These are phyloP conservation scores for Pseudohalonectria lignicola DNA, from an alignment of 2,329 filamentous ascomycete genomes.

Conservation along the genomic window DNA sequence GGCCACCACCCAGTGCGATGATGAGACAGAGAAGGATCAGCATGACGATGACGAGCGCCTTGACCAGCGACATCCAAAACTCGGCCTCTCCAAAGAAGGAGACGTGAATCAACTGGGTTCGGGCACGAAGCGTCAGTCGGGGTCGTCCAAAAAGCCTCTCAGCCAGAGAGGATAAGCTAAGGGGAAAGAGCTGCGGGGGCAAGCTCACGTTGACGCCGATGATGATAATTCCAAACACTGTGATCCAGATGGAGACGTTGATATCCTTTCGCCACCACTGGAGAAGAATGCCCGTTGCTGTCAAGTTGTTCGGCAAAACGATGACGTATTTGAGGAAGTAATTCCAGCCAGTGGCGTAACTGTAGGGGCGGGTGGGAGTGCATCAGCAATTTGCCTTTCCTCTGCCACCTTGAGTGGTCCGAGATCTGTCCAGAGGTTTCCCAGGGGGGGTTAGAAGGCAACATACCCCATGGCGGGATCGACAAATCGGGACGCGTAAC, in stretches of 20 bases:
- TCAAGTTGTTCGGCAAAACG: constrained; percentile 24
- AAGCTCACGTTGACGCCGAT: constrained; percentile 9
- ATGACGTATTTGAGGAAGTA: constrained; percentile 30
- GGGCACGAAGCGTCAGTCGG: not conserved
- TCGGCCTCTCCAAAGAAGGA: constrained; percentile 33
- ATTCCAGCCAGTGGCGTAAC: constrained; percentile 32
- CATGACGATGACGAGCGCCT: constrained; percentile 39
- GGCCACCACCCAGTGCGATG: constrained; percentile 45
- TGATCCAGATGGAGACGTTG: constrained; percentile 26
- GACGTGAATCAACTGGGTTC: constrained; percentile 21
- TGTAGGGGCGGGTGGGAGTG: too few species aligned
- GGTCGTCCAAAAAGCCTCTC: too few species aligned
- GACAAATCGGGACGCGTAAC: constrained; percentile 52
- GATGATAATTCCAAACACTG: constrained; percentile 20
- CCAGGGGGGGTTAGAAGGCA: too few species aligned
- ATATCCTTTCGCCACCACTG: constrained; percentile 24
- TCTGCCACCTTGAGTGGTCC: too few species aligned
- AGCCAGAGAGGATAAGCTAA: too few species aligned
- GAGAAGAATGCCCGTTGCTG: constrained; percentile 24
- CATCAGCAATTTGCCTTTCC: too few species aligned
- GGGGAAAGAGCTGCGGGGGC: too few species aligned
- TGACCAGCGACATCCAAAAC: constrained; percentile 33
- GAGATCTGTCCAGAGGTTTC: too few species aligned
- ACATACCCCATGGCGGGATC: constrained; percentile 27
- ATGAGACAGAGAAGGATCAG: constrained; percentile 47